Evolutionary conservation across 352 stramenopile genomes (phyloP).

Genomic region (Pythium rishiriense): DNA sequence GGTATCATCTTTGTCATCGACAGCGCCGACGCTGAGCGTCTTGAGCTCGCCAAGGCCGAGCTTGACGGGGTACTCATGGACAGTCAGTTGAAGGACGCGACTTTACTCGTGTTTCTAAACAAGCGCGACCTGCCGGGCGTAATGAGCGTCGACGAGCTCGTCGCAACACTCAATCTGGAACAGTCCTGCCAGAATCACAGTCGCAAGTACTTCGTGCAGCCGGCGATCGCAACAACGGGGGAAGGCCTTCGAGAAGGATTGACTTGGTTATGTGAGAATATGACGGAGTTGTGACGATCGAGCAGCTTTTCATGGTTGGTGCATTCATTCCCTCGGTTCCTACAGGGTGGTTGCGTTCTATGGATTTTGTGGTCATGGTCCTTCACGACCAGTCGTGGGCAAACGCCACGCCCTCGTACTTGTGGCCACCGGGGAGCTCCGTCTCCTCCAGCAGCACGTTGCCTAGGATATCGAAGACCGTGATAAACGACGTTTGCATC

Average conservation of each 20-base stretch:
- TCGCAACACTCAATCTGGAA: slow-evolving; percentile 49
- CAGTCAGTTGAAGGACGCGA: slow-evolving; percentile 61
- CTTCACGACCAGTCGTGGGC: slow-evolving; percentile 65
- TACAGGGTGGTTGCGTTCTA: slow-evolving; percentile 10
- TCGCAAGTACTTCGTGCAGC: slow-evolving; percentile 61
- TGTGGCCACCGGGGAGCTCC: slow-evolving; percentile 87
- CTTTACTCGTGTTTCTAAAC: slow-evolving; percentile 74
- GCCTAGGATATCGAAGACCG: slow-evolving; percentile 91
- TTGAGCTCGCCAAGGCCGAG: slow-evolving; percentile 74
- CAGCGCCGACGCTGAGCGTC: slow-evolving; percentile 59
- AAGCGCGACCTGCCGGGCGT: slow-evolving; percentile 68
- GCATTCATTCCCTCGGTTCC: slow-evolving; percentile 6
- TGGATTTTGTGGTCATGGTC: slow-evolving; percentile 22
- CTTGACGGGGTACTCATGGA: slow-evolving; percentile 70
- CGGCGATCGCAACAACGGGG: slow-evolving; percentile 74
- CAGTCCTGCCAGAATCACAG: slow-evolving; percentile 45
- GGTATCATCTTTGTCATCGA: slow-evolving; percentile 87
- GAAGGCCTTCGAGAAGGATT: slow-evolving; percentile 75
- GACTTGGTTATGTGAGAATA: slow-evolving; percentile 78
- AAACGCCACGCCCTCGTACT: slow-evolving; percentile 94
- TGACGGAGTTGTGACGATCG: slow-evolving; percentile 62
- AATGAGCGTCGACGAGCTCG: slow-evolving; percentile 53
- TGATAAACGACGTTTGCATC: slow-evolving; percentile 92
- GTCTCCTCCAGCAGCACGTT: slow-evolving; percentile 91
- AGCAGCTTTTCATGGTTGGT: slow-evolving; percentile 13